phyloP scores from a whole-genome alignment of 1,284 basidiomycete genomes.

The Heterobasidion occidentale region DNA sequence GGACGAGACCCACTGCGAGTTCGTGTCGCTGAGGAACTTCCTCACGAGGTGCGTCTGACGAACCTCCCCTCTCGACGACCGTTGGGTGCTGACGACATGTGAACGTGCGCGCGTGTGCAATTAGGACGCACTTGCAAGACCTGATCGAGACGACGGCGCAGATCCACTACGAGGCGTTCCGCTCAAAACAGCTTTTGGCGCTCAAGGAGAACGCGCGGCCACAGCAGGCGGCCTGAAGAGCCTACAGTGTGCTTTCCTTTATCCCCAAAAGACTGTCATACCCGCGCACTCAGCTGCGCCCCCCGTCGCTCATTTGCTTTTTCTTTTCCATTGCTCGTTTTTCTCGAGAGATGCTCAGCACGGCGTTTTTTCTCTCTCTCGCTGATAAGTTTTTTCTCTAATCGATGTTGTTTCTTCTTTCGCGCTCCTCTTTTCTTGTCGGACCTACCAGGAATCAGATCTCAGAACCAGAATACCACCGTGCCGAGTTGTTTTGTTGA shows the following conservation, averaged over 20 bases:
- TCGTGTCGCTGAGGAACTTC: conserved; percentile 96
- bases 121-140: conserved; percentile 93
- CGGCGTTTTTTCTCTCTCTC: too few relatives aligned
- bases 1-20: conserved; percentile 96
- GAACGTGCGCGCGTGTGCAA: not conserved
- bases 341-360: too few relatives aligned
- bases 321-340: not conserved
- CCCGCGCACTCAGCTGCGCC: too few relatives aligned
- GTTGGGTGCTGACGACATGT: not conserved
- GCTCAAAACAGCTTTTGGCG: conserved; percentile 92
- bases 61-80: not conserved
- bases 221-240: conserved; percentile 9
- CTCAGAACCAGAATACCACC: not conserved
- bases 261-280: not conserved
- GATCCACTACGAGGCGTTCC: conserved; percentile 99
- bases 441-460: not conserved
- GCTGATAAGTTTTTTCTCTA: not conserved
- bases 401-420: not conserved
- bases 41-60: conserved; percentile 61
- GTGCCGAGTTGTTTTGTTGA: not conserved
- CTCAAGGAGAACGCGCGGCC: conserved; percentile 72
- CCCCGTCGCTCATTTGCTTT: not conserved
- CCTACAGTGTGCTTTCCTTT: too few relatives aligned
- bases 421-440: not conserved
- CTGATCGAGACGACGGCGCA: conserved; percentile 98